Conservation (phyloP, 2,329 filamentous ascomycete genomes). For the Pseudohalonectria lignicola region DNA sequence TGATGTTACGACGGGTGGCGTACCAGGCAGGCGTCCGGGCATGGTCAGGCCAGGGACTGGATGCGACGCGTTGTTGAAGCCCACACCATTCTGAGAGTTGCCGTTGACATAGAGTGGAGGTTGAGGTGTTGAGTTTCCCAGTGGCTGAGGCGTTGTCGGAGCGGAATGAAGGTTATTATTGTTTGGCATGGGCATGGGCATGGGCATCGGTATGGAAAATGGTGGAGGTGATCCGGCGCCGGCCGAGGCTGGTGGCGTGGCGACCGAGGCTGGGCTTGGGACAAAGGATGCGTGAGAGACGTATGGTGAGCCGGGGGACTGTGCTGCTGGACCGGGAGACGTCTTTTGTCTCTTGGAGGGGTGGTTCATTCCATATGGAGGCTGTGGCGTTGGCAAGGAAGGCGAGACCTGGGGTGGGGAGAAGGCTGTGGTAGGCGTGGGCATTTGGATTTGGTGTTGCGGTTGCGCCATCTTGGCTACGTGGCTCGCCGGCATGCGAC, state of each 20-base stretch:
- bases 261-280: conserved; percentile 9
- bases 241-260: conserved; percentile 6
- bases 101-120: conserved; percentile 12
- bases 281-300: conserved; percentile 15
- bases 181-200: too few relatives aligned
- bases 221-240: conserved; percentile 33
- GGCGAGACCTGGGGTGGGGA: conserved; percentile 3
- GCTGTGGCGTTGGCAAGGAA: not conserved
- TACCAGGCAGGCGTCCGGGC: conserved; percentile 1
- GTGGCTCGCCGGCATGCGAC: too few relatives aligned
- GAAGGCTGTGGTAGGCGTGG: conserved; percentile 1
- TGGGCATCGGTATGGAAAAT: too few relatives aligned
- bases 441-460: conserved; percentile 30
- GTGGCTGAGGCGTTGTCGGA: too few relatives aligned
- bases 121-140: conserved; percentile 11
- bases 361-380: not conserved
- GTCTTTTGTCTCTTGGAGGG: conserved; percentile 1
- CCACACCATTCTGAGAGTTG: conserved; percentile 4
- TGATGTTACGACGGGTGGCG: conserved; percentile 1
- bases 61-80: not conserved
- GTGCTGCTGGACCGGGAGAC: conserved; percentile 1
- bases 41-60: conserved; percentile 1
- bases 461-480: conserved; percentile 45
- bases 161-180: too few relatives aligned
- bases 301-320: conserved; percentile 12